phyloP scores from a whole-genome alignment of 495 filamentous ascomycete genomes.

The Podospora fimiseda region DNA sequence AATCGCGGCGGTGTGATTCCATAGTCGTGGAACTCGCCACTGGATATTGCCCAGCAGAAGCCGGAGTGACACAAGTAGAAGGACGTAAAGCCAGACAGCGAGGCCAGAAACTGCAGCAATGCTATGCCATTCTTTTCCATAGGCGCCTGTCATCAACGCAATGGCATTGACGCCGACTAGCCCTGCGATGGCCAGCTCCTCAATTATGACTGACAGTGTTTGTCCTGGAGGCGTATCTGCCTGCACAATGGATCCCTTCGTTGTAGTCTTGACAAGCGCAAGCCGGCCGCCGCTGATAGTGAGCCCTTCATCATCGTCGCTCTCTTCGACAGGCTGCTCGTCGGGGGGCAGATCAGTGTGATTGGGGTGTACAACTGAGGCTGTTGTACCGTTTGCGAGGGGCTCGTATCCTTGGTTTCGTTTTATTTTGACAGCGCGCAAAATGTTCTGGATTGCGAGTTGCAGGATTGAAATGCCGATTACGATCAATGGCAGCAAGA shows the following conservation, averaged over 20 bases:
- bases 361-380: constrained; percentile 37
- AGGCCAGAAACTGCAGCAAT: constrained; percentile 60
- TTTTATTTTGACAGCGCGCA: constrained; percentile 42
- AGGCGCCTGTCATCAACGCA: constrained; percentile 44
- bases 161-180: constrained; percentile 61
- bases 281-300: constrained; percentile 43
- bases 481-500: constrained; percentile 69
- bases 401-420: constrained; percentile 43
- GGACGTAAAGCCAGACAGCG: constrained; percentile 72
- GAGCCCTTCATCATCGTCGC: constrained; percentile 61
- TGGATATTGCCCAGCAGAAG: constrained; percentile 63
- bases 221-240: constrained; percentile 73
- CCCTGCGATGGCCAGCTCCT: constrained; percentile 66
- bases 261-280: constrained; percentile 55
- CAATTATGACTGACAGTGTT: constrained; percentile 58
- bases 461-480: constrained; percentile 63
- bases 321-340: constrained; percentile 40
- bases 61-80: constrained; percentile 66
- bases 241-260: constrained; percentile 60
- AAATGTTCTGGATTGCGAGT: constrained; percentile 51
- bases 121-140: constrained; percentile 22
- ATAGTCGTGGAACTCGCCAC: constrained; percentile 65
- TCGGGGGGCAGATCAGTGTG: constrained; percentile 43
- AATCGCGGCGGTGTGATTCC: constrained; percentile 88
- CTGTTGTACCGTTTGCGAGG: constrained; percentile 30